phyloP scores from a whole-genome alignment of 1,284 basidiomycete genomes.

The Malassezia furfur region DNA sequence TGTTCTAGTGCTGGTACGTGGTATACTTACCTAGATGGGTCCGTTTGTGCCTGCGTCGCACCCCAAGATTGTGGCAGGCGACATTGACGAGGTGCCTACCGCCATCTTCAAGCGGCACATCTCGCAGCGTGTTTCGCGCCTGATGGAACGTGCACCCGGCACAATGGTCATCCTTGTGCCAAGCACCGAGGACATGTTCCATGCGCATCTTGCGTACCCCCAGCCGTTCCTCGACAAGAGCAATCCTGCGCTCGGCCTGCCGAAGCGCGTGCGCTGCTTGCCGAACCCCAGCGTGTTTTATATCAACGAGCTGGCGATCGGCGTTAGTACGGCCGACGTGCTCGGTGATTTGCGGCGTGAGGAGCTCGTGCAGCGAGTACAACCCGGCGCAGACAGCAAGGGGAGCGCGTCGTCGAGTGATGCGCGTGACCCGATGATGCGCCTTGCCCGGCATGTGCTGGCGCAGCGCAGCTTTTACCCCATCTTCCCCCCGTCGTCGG shows the following conservation, averaged over 20 bases:
- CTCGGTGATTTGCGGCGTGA: conserved; percentile 80
- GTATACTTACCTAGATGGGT: conserved; percentile 42
- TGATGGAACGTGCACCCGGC: conserved; percentile 59
- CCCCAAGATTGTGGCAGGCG: not conserved
- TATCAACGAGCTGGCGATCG: conserved; percentile 74
- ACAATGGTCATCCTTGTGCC: conserved; percentile 71
- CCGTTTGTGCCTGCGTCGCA: conserved; percentile 14
- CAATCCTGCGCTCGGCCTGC: conserved; percentile 22
- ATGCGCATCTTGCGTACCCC: conserved; percentile 57
- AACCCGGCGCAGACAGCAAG: conserved; percentile 47
- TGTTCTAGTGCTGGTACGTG: conserved; percentile 58
- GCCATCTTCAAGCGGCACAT: conserved; percentile 67
- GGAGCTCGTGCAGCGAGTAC: conserved; percentile 65
- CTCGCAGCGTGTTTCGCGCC: conserved; percentile 55
- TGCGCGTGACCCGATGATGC: conserved; percentile 65
- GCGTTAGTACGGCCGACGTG: conserved; percentile 68
- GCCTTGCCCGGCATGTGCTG: conserved; percentile 67
- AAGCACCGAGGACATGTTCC: conserved; percentile 66
- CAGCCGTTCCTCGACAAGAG: conserved; percentile 62
- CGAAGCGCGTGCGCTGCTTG: conserved; percentile 61
- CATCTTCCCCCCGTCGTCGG: conserved; percentile 72
- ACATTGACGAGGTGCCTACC: conserved; percentile 51
- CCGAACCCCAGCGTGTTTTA: conserved; percentile 80
- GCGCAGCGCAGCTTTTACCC: conserved; percentile 92
- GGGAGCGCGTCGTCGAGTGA: conserved; percentile 47